Conservation (phyloP, 2,329 filamentous ascomycete genomes). For the Claviceps digitariae region DNA sequence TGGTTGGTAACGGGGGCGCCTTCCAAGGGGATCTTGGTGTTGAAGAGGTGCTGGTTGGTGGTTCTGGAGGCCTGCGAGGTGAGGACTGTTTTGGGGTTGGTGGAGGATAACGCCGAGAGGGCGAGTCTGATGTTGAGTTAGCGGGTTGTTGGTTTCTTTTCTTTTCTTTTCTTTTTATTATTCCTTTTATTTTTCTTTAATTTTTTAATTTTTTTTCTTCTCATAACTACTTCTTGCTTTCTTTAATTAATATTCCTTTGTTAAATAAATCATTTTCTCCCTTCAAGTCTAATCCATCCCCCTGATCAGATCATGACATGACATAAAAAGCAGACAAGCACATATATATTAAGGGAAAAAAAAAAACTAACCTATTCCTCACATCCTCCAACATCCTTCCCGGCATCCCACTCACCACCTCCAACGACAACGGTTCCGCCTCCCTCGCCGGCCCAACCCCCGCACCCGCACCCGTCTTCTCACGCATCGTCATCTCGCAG, state of each 20-base stretch:
- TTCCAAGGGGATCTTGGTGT: slow-evolving; percentile 68
- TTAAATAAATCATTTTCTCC: too few relatives aligned
- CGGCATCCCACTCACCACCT: slow-evolving; percentile 45
- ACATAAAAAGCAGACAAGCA: too few relatives aligned
- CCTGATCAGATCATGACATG: too few relatives aligned
- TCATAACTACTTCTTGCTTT: too few relatives aligned
- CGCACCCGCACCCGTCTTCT: slow-evolving; percentile 10
- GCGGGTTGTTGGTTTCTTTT: not conserved
- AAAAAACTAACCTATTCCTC: slow-evolving; percentile 43
- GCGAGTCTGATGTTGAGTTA: slow-evolving; percentile 43
- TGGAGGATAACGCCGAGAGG: slow-evolving; percentile 55
- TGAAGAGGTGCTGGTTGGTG: slow-evolving; percentile 68
- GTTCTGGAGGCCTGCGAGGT: slow-evolving; percentile 49
- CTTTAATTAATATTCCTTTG: too few relatives aligned
- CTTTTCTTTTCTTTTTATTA: slow-evolving; percentile 4
- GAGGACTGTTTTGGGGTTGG: slow-evolving; percentile 53
- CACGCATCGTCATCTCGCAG: slow-evolving; percentile 2
- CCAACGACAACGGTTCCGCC: slow-evolving; percentile 35
- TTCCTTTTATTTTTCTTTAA: too few relatives aligned
- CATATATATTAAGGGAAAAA: not conserved
- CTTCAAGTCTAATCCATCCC: too few relatives aligned
- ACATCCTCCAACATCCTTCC: slow-evolving; percentile 48
- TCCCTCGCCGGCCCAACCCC: slow-evolving; percentile 9
- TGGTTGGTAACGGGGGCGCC: slow-evolving; percentile 79
- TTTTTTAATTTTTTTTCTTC: too few relatives aligned